phyloP scores from a whole-genome alignment of 2,329 filamentous ascomycete species.

The Tolypocladium album region DNA sequence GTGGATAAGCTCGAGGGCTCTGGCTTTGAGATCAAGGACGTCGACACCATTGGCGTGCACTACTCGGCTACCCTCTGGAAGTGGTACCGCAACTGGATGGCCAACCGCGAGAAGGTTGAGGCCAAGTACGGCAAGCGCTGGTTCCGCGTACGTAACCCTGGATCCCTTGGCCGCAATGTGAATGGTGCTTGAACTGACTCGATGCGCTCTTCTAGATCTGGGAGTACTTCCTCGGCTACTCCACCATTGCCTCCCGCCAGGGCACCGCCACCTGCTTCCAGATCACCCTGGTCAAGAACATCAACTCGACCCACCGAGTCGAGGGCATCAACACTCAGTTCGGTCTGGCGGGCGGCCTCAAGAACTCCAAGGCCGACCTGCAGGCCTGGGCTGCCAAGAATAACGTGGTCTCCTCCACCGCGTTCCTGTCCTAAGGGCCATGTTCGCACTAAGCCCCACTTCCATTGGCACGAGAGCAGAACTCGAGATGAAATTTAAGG shows the following conservation, averaged over 20 bases:
- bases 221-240: slow-evolving; percentile 85
- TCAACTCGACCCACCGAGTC: slow-evolving; percentile 79
- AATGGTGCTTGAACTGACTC: not conserved
- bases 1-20: slow-evolving; percentile 72
- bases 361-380: slow-evolving; percentile 22
- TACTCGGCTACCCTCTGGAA: slow-evolving; percentile 95
- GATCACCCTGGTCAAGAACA: slow-evolving; percentile 82
- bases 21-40: slow-evolving; percentile 65
- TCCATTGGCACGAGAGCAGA: not conserved
- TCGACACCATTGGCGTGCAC: slow-evolving; percentile 93
- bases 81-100: slow-evolving; percentile 98
- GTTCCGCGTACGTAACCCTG: slow-evolving; percentile 65
- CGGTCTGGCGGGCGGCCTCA: slow-evolving; percentile 52
- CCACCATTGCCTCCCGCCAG: slow-evolving; percentile 77
- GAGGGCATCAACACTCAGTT: slow-evolving; percentile 65
- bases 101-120: slow-evolving; percentile 81
- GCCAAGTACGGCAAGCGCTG: slow-evolving; percentile 92
- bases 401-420: slow-evolving; percentile 20
- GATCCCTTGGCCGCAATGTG: not conserved
- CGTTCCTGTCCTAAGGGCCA: slow-evolving; percentile 14
- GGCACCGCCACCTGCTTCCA: slow-evolving; percentile 82
- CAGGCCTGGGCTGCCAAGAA: slow-evolving; percentile 24
- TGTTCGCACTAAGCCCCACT: not conserved
- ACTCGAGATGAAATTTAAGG: not conserved
- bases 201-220: slow-evolving; percentile 51